Evolutionary conservation across 2,329 filamentous ascomycete species (phyloP).

Genomic region (Phaeosphaeriaceae sp.): DNA sequence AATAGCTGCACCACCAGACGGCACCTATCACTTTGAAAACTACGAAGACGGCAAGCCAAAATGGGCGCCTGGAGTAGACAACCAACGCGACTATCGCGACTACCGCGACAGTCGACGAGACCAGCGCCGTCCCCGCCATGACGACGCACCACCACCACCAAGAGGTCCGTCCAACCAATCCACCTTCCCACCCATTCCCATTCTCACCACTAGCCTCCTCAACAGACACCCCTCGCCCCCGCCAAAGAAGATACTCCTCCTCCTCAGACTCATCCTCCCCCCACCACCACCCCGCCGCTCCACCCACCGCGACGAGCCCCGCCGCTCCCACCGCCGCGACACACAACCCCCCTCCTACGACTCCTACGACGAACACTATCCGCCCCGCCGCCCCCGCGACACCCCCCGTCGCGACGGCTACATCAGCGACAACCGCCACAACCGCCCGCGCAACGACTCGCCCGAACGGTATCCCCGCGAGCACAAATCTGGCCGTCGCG

Average conservation of each 20-base stretch:
- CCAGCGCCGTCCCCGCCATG: conserved; percentile 22
- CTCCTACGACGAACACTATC: conserved; percentile 35
- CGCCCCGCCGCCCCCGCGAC: conserved; percentile 19
- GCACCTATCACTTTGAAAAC: conserved; percentile 33
- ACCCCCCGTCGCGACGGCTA: conserved; percentile 28
- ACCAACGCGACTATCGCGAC: conserved; percentile 28
- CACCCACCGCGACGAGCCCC: conserved; percentile 23
- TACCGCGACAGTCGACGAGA: conserved; percentile 30
- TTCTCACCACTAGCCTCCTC: too few relatives aligned
- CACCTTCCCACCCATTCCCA: background rate
- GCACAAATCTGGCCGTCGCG: conserved; percentile 16
- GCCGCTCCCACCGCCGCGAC: conserved; percentile 16
- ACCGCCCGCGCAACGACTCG: conserved; percentile 18
- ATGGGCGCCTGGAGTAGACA: conserved; percentile 31
- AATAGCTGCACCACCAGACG: conserved; percentile 17
- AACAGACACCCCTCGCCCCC: conserved; percentile 19
- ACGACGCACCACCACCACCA: conserved; percentile 24
- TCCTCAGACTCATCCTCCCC: conserved; percentile 23
- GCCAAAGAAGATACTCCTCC: conserved; percentile 23
- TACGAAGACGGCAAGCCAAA: conserved; percentile 37
- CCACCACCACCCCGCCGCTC: conserved; percentile 31
- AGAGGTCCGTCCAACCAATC: background rate
- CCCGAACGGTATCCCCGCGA: conserved; percentile 13
- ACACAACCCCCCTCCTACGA: conserved; percentile 33
- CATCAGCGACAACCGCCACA: conserved; percentile 29